Evolutionary conservation across 2,329 filamentous ascomycete genomes (phyloP), one percentile per base, ranked within the genome.

Genomic region (Penicillium crustosum): DNA sequence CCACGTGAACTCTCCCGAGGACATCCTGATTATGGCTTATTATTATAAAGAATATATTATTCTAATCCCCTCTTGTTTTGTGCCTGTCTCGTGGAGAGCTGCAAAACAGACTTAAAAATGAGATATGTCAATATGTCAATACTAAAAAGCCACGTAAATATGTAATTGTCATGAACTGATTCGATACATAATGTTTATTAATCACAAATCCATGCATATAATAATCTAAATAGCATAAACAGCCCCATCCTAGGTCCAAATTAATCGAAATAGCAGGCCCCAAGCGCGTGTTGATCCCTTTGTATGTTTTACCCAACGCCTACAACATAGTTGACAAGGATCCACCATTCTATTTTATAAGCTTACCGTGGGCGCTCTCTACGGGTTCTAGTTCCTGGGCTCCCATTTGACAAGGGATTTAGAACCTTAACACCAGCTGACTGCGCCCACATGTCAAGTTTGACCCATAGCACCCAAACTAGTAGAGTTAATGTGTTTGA

Each of bases 371-470:
- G 33, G 29, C 15, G n/a, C n/a, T 17, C 21, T 42, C 29, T 27
- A 53, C 42, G 36, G 27, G 31, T 51, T 41, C 17, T 42, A 35
- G 52, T 42, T 17, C 3, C 8, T 29, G 23, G 42, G 7, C 29
- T 29, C 19, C 21, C 25, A 35, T 39, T 43, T 50, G 19, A 25
- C 23, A 27, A 15, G 33, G 21, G 10, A n/a, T 2, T 15, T 17
- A 27, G 33, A 56, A 35, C n/a, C 41, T 29, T 57, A 42, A 42
- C 49, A 35, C n/a, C 19, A 53, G 43, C 55, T 57, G 49, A 57
- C 55, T 42, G 42, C 38, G 27, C 19, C 25, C 17, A 19, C 21
- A 35, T 35, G 6, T 36, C 50, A 35, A 25, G 7, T 36, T 35
- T 23, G 15, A 44, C 36, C 36, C 36, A 33, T 39, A 43, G 12